Evolutionary conservation across 75 land plant species (phyloP).

Genomic region (Selaginella tamariscina): DNA sequence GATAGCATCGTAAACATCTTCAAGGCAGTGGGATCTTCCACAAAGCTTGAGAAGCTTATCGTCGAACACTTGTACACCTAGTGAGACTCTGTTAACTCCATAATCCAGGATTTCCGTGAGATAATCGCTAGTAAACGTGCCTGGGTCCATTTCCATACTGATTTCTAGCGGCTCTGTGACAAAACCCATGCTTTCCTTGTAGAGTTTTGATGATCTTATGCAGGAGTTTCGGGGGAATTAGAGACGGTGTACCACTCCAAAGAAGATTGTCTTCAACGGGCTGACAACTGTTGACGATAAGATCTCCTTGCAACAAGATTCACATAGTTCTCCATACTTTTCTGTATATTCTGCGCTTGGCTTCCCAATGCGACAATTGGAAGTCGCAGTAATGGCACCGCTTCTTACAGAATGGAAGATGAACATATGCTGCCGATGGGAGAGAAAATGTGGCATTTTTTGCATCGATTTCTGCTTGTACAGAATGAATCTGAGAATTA

Average conservation of each 20-base stretch:
- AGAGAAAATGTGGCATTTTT: no score
- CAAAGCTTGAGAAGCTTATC: conserved; percentile 56
- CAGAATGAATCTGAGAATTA: no score
- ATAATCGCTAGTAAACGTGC: conserved; percentile 53
- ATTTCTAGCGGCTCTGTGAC: conserved; percentile 30
- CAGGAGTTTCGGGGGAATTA: conserved; percentile 62
- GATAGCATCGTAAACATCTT: conserved; percentile 73
- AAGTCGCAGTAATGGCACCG: conserved; percentile 97
- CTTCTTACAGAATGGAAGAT: conserved; percentile 87
- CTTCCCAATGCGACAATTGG: no score
- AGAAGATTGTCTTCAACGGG: conserved; percentile 68
- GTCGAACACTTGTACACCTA: conserved; percentile 92
- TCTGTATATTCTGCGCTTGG: conserved; percentile 36
- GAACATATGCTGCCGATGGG: conserved; percentile 75
- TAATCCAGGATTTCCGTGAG: conserved; percentile 39
- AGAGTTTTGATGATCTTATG: conserved; percentile 35
- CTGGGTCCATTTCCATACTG: conserved; percentile 96
- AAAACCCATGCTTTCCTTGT: conserved; percentile 40
- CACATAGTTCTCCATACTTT: conserved; percentile 54
- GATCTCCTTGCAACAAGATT: conserved; percentile 56
- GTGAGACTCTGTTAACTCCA: conserved; percentile 81
- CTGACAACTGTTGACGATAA: conserved; percentile 10
- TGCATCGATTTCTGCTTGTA: no score
- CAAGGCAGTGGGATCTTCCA: conserved; percentile 76
- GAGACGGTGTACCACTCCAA: conserved; percentile 93